Conservation (phyloP, 2,329 filamentous ascomycete species). For the Cytospora paraplurivora region DNA sequence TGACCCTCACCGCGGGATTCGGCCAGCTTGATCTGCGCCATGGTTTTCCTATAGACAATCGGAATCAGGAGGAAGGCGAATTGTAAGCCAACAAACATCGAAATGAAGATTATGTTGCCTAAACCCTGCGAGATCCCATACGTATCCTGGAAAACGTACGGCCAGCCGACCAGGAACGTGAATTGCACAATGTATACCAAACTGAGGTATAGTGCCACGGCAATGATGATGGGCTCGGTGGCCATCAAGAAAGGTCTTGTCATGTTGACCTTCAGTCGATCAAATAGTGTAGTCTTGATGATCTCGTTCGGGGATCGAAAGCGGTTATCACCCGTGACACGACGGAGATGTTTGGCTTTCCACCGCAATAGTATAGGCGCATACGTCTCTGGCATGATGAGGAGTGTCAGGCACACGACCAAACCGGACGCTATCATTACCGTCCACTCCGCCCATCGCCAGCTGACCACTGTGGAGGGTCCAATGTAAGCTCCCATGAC, state of each 20-base stretch:
- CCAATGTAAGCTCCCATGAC: conserved; percentile 65
- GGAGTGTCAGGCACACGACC: conserved; percentile 56
- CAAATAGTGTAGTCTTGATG: conserved; percentile 51
- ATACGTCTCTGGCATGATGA: conserved; percentile 70
- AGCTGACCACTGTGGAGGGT: conserved; percentile 53
- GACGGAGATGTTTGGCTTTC: conserved; percentile 61
- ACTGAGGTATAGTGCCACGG: conserved; percentile 53
- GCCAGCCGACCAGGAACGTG: conserved; percentile 54
- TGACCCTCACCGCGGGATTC: conserved; percentile 35
- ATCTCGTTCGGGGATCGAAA: conserved; percentile 67
- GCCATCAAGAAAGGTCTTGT: conserved; percentile 45
- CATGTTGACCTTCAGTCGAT: conserved; percentile 50
- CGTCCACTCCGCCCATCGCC: conserved; percentile 68
- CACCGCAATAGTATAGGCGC: conserved; percentile 55
- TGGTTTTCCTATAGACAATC: conserved; percentile 39
- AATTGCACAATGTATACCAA: conserved; percentile 57
- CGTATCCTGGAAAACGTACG: conserved; percentile 48
- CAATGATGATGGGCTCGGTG: conserved; percentile 43
- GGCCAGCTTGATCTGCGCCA: conserved; percentile 14
- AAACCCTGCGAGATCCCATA: conserved; percentile 47
- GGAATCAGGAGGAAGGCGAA: conserved; percentile 39
- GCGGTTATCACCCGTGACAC: conserved; percentile 62
- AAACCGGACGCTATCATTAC: conserved; percentile 64
- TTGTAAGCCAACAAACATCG: conserved; percentile 46
- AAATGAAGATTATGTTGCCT: conserved; percentile 47